Conservation (phyloP, 2,329 filamentous ascomycete genomes). For the Fusarium dimerum region DNA sequence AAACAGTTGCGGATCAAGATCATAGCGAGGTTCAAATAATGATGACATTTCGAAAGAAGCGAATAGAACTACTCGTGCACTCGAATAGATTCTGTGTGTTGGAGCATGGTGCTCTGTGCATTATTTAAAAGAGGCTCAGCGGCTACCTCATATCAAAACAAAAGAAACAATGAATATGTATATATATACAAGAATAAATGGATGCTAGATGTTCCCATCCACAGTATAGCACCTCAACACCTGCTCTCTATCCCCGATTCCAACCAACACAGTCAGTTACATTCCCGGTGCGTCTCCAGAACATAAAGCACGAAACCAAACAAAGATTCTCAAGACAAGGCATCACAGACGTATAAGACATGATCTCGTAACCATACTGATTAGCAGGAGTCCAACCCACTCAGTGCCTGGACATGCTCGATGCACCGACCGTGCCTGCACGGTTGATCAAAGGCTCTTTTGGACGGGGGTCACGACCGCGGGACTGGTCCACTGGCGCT, state of each 20-base stretch:
- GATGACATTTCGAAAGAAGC: conserved; percentile 3
- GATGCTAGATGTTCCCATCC: too few species aligned
- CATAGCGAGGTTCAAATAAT: conserved; percentile 3
- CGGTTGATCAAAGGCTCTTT: conserved; percentile 35
- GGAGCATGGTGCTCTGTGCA: not conserved
- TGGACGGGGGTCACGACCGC: conserved; percentile 29
- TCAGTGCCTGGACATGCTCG: conserved; percentile 17
- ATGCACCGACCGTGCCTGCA: conserved; percentile 25
- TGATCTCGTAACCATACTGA: conserved; percentile 18
- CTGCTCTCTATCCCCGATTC: not conserved
- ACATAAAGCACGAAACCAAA: conserved; percentile 1
- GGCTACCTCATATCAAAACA: not conserved
- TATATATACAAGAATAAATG: conserved; percentile 1
- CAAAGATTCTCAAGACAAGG: conserved; percentile 4
- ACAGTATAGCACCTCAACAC: not conserved
- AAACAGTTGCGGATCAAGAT: conserved; percentile 8
- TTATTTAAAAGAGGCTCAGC: not conserved
- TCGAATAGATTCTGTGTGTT: conserved; percentile 8
- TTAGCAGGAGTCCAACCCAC: not conserved
- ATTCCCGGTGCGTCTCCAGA: not conserved
- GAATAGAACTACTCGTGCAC: conserved; percentile 16
- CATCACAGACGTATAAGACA: conserved; percentile 19
- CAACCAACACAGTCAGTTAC: not conserved
- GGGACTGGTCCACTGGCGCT: conserved; percentile 18
- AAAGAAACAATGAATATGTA: conserved; percentile 5